A percentile compares a stretch with the other conserved stretches of the same genome.
Conservation (phyloP, 2,329 filamentous ascomycete genomes). For the Sclerotinia sclerotiorum region DNA sequence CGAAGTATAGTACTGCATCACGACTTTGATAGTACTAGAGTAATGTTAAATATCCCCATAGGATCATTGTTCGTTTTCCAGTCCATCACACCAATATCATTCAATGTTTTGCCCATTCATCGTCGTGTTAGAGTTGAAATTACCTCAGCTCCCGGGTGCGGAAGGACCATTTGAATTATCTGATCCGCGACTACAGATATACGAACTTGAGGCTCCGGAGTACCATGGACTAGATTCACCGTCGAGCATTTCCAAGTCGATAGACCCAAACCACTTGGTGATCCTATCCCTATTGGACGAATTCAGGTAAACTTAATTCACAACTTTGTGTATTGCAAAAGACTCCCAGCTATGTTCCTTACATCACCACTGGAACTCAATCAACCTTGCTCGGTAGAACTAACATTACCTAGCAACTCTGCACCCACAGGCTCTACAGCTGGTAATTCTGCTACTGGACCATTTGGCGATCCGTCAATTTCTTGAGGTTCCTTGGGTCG, state of each 20-base stretch:
- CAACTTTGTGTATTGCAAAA: not conserved
- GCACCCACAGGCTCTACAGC: not conserved
- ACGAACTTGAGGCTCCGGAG: not conserved
- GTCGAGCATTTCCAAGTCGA: not conserved
- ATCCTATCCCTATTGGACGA: not conserved
- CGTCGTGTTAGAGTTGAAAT: not conserved
- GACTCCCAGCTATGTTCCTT: not conserved
- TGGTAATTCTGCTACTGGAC: slow-evolving; percentile 1
- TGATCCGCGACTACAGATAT: not conserved
- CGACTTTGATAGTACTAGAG: not conserved
- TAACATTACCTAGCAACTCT: not conserved
- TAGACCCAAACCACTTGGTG: not conserved
- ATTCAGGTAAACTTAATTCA: not conserved
- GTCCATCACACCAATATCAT: not conserved
- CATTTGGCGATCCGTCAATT: not conserved
- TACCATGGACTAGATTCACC: not conserved
- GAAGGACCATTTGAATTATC: not conserved
- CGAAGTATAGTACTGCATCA: not conserved
- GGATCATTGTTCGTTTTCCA: not conserved
- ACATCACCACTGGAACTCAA: not conserved
- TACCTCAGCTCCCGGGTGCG: not conserved
- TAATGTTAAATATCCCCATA: not conserved
- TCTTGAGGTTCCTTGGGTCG: not conserved
- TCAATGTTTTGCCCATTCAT: not conserved
- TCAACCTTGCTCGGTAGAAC: not conserved